Evolutionary conservation across 2,329 filamentous ascomycete genomes (phyloP), one percentile per base, ranked within the genome.

Genomic region (Stachybotrys echinatus): DNA sequence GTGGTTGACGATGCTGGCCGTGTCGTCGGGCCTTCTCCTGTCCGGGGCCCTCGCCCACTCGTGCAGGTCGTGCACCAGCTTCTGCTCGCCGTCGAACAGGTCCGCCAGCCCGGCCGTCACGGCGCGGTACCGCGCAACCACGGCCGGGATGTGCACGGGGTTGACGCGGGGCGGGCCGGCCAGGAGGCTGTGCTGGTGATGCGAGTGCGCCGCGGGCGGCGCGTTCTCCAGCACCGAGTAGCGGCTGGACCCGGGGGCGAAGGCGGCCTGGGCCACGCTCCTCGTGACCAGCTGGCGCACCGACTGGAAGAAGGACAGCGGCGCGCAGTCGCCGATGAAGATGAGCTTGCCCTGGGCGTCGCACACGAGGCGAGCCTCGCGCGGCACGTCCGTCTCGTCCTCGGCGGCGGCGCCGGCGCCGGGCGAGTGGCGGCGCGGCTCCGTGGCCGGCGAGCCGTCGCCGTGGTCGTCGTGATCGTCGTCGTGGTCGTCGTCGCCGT

Each of bases 241-340:
- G 7, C 72, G 73, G 48, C 71, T 76, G 3, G 73, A 74, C 51
- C 78, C 72, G 0, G 76, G 74, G 2, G 76, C 72, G 52, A 80
- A 80, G 1, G 75, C 76, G 44, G 74, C 66, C 12, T 71, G 66
- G 18, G 76, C 76, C 31, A 80, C 71, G 6, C 71, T 65, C 0
- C 67, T 71, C 0, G 72, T 77, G 20, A 80, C 75, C 18, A 81
- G 69, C 54, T 77, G 72, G 2, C 77, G 68, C 6, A 80, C 73
- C 0, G 75, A 79, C 54, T 80, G 76, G 55, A 80, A 80, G 52
- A 81, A 75, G 0, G 77, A 80, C 19, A 81, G 62, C 1, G 77
- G 77, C 5, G 77, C 77, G 54, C 77, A 80, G 57, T 81, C 77
- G 5, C 77, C 77, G 21, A 80, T 76, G 57, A 81, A 81, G 23